A percentile compares a stretch with the other conserved stretches of the same genome.
These are phyloP conservation scores for Verbena officinalis DNA, from an alignment of 257 asterid genomes.

Conservation along the genomic window DNA sequence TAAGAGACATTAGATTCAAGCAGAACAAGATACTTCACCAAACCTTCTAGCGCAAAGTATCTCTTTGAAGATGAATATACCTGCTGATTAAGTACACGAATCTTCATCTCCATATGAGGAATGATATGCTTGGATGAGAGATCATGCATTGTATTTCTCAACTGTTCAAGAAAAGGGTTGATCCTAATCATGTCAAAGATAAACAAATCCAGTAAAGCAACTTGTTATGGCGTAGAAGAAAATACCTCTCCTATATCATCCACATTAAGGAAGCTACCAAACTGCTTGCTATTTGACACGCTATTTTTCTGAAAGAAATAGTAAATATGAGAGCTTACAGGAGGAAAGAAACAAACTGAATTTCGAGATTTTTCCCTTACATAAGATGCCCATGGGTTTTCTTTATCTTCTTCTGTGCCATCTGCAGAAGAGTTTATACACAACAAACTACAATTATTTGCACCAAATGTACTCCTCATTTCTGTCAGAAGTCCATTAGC, in stretches of 20 bases:
- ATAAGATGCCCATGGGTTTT: conserved; percentile 71
- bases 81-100: conserved; percentile 92
- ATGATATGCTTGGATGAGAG: conserved; percentile 87
- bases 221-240: conserved; percentile 21
- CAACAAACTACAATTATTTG: conserved; percentile 75
- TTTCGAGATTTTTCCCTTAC: conserved; percentile 52
- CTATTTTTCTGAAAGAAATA: conserved; percentile 56
- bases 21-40: conserved; percentile 16
- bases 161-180: conserved; percentile 46
- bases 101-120: conserved; percentile 95
- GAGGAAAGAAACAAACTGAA: conserved; percentile 13
- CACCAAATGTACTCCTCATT: conserved; percentile 87
- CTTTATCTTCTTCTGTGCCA: conserved; percentile 58
- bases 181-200: conserved; percentile 25
- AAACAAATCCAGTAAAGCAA: conserved; percentile 28
- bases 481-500: conserved; percentile 70
- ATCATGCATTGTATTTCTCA: conserved; percentile 76
- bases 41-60: conserved; percentile 25
- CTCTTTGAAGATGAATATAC: conserved; percentile 40
- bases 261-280: conserved; percentile 68
- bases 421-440: conserved; percentile 77
- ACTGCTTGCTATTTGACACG: conserved; percentile 45
- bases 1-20: conserved; percentile 24
- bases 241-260: conserved; percentile 89
- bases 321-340: conserved; percentile 26